phyloP scores from a whole-genome alignment of 2,329 filamentous ascomycete species.

The Graphilbum sp. region DNA sequence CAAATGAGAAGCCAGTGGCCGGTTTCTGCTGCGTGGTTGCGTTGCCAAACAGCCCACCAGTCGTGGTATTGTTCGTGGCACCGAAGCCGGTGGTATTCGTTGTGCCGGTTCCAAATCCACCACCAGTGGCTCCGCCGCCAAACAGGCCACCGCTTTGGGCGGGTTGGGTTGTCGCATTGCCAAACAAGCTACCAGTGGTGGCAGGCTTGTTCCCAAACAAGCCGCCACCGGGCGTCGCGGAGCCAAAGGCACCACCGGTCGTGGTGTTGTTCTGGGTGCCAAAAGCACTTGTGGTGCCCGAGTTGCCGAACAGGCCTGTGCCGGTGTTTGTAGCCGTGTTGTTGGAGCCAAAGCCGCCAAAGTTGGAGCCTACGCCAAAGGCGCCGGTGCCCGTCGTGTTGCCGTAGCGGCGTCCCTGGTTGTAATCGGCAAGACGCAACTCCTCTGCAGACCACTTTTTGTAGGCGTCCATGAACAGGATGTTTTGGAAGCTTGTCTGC shows the following conservation, averaged over 20 bases:
- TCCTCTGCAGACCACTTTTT: conserved; percentile 85
- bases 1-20: conserved; percentile 6
- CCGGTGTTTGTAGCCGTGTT: conserved; percentile 18
- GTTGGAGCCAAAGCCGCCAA: conserved; percentile 32
- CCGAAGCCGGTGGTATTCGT: conserved; percentile 20
- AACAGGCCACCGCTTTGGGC: conserved; percentile 21
- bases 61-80: conserved; percentile 12
- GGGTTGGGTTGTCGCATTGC: conserved; percentile 17
- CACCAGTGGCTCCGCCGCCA: conserved; percentile 14
- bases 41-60: conserved; percentile 27
- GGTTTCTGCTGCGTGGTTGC: conserved; percentile 12
- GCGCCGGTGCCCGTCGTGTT: conserved; percentile 72
- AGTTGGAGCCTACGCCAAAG: conserved; percentile 49
- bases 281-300: conserved; percentile 21
- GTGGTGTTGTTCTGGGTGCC: conserved; percentile 13
- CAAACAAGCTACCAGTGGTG: conserved; percentile 15
- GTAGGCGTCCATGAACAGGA: conserved; percentile 65
- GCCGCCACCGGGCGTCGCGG: conserved; percentile 13
- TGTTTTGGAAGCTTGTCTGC: conserved; percentile 56
- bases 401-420: conserved; percentile 68
- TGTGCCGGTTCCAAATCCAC: conserved; percentile 19
- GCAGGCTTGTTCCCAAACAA: conserved; percentile 19
- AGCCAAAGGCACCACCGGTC: conserved; percentile 26
- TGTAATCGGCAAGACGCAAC: conserved; percentile 71
- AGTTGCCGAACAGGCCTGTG: conserved; percentile 22